These are phyloP conservation scores for Arthrobotrys megalospora DNA, from an alignment of 2,329 filamentous ascomycete species.

Conservation along the genomic window DNA sequence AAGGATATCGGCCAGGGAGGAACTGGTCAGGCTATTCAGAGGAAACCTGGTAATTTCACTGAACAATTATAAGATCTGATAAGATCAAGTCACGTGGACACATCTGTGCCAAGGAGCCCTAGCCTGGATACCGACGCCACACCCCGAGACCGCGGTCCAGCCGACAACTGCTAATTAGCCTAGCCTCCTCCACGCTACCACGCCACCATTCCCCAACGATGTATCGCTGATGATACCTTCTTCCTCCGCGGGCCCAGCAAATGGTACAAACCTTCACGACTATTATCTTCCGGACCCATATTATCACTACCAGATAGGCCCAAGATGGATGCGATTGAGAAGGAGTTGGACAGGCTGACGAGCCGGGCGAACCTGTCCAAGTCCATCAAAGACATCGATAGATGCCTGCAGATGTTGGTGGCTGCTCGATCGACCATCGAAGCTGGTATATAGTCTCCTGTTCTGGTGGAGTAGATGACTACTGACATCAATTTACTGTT, in stretches of 20 bases:
- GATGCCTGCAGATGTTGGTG: conserved; percentile 82
- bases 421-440: conserved; percentile 81
- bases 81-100: not conserved
- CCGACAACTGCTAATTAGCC: conserved; percentile 27
- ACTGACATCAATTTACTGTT: conserved; percentile 58
- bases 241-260: conserved; percentile 1
- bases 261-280: conserved; percentile 33
- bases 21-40: too few species aligned
- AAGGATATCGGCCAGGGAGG: too few species aligned
- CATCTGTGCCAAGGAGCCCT: not conserved
- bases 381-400: conserved; percentile 84
- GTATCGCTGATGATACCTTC: conserved; percentile 32
- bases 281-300: conserved; percentile 14
- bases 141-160: conserved; percentile 31
- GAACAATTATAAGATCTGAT: not conserved
- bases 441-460: conserved; percentile 71
- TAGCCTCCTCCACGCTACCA: conserved; percentile 25
- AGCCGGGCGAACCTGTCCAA: conserved; percentile 79
- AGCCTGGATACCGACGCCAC: conserved; percentile 22
- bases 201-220: conserved; percentile 22
- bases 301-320: not conserved
- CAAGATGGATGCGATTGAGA: conserved; percentile 71
- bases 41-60: too few species aligned
- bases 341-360: conserved; percentile 81
- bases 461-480: not conserved